These are phyloP conservation scores for Radiomyces spectabilis DNA, from an alignment of 192 early-diverging fungal species.

Conservation along the genomic window DNA sequence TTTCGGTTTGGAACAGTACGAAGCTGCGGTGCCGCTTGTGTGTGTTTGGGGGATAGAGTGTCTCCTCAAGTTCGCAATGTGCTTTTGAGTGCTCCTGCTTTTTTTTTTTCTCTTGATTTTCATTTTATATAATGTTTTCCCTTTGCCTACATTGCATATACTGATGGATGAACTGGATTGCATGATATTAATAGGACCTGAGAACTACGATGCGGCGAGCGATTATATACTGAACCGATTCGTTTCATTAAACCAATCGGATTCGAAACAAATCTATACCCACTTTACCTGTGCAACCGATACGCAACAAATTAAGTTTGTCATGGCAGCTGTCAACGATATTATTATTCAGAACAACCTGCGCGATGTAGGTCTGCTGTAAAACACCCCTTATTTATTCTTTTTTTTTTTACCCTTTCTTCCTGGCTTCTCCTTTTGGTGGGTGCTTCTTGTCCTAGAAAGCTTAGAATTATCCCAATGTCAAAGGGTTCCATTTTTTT, in stretches of 20 bases:
- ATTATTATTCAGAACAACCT: conserved; percentile 86
- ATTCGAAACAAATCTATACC: conserved; percentile 79
- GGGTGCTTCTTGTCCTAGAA: not conserved
- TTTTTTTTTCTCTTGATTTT: not conserved
- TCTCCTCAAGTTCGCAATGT: too few species aligned
- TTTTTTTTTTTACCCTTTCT: not conserved
- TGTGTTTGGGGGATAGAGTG: too few species aligned
- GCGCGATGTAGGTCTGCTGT: conserved; percentile 71
- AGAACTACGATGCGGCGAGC: conserved; percentile 64
- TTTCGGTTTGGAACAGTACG: too few species aligned
- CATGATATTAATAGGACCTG: conserved; percentile 21
- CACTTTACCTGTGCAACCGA: conserved; percentile 87
- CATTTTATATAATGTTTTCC: not conserved
- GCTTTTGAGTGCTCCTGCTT: too few species aligned
- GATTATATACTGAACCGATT: conserved; percentile 78
- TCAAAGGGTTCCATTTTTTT: not conserved
- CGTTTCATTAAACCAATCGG: conserved; percentile 68
- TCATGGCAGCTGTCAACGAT: conserved; percentile 87
- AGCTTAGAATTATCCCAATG: not conserved
- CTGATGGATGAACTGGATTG: too few species aligned
- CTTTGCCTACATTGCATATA: too few species aligned
- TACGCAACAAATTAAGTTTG: conserved; percentile 82
- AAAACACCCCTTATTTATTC: conserved; percentile 8
- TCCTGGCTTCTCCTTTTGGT: not conserved
- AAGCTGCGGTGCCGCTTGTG: too few species aligned